phyloP scores from a whole-genome alignment of 140 eudicot species.

The Oenanthe javanica region DNA sequence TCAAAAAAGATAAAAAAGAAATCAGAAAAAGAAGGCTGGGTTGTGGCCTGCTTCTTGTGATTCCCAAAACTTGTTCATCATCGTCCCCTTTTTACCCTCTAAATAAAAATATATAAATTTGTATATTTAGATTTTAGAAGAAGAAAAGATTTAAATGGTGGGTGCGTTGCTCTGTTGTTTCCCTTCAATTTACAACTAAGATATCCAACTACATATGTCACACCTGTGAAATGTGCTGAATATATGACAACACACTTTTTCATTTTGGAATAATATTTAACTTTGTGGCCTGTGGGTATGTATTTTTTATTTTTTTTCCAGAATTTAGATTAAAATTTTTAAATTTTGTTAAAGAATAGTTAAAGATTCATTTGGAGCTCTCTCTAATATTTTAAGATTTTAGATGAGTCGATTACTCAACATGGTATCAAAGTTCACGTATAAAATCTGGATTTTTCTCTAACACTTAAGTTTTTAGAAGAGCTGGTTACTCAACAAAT shows the following conservation, averaged over 20 bases:
- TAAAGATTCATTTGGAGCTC: too few relatives aligned
- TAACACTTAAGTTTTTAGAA: too few relatives aligned
- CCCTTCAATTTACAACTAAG: background rate
- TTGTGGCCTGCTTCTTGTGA: slow-evolving; percentile 4
- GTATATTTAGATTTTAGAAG: background rate
- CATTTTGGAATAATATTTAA: background rate
- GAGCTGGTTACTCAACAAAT: too few relatives aligned
- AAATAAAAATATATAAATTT: background rate
- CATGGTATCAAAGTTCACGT: too few relatives aligned
- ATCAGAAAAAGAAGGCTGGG: slow-evolving; percentile 6
- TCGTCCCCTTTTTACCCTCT: background rate
- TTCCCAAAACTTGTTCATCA: slow-evolving; percentile 2
- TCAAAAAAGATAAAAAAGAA: background rate
- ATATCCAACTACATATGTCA: background rate
- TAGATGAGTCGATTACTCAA: too few relatives aligned
- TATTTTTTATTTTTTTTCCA: too few relatives aligned
- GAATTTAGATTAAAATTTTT: too few relatives aligned
- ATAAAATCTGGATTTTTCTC: too few relatives aligned
- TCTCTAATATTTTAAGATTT: background rate
- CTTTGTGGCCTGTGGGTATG: too few relatives aligned
- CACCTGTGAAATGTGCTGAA: too few relatives aligned
- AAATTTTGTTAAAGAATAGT: too few relatives aligned
- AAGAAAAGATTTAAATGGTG: background rate
- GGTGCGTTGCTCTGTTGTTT: too few relatives aligned
- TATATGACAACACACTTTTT: background rate